Evolutionary conservation across 1,284 basidiomycete species (phyloP), one percentile per base, ranked within the genome.

Genomic region (Rugosomyces carneus): DNA sequence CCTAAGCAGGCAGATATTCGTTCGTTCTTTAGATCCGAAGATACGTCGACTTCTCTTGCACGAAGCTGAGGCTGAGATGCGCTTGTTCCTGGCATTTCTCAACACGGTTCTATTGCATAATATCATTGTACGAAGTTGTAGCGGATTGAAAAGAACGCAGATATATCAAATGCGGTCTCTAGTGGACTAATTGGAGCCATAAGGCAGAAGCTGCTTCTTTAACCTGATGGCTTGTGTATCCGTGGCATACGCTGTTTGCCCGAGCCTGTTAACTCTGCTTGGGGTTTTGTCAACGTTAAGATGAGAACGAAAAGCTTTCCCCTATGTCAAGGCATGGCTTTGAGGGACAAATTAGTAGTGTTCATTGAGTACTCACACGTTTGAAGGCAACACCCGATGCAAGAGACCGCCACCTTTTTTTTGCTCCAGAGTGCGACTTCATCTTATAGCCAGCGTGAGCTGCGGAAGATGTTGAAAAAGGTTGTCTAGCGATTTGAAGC

Each of bases 371-470:
- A 52, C 49, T 16, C 7, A 89, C 86, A 50, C 87, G 82, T 71
- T 89, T 89, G 70, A 89, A 89, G n/a, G 70, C 60, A 37, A 49
- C 59, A 24, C 84, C 80, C 19, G 76, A 80, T 13, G 76, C 73
- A 31, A 89, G 65, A 1, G 82, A 80, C 51, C 76, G 70, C 84
- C 84, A 89, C 53, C 86, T 69, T 64, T 89, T 89, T 69, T 88
- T 89, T n/a, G 86, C 75, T 8, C 86, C 87, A 3, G 76, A 80
- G 61, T 89, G 85, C 0, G 81, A 77, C 63, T 89, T 89, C 54
- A 89, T 67, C 65, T 89, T 89, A 43, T 80, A 80, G 13, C 67
- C 68, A 42, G 75, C 75, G 48, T 69, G 65, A 37, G 56, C 54
- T 9, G 69, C 45, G 18, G 69, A 58, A 13, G 73, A 71, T 11